Conservation (phyloP, 164 flowering plant species). For the Stephania cephalantha region DNA sequence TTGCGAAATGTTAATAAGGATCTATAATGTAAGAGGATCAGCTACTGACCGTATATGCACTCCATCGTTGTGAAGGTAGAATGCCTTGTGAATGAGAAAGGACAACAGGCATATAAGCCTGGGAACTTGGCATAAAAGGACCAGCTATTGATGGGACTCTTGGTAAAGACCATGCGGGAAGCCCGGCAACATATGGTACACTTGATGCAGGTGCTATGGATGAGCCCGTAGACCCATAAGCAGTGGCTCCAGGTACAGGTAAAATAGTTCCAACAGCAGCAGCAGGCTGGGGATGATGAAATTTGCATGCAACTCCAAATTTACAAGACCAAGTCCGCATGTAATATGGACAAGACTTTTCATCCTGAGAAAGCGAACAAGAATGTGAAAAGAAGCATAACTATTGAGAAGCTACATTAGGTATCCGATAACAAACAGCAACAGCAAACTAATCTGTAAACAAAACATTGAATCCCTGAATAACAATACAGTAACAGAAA, state of each 20-base stretch:
- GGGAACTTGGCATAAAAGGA: constrained; percentile 37
- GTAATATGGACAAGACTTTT: constrained; percentile 57
- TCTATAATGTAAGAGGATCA: neutral
- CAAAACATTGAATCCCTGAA: neutral
- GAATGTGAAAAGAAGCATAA: neutral
- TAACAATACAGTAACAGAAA: neutral
- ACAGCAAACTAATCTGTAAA: neutral
- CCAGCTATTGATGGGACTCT: constrained; percentile 40
- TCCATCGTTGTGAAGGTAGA: constrained; percentile 55
- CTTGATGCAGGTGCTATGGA: constrained; percentile 34
- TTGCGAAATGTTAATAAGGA: neutral
- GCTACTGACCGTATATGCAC: constrained; percentile 48
- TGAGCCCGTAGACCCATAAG: constrained; percentile 36
- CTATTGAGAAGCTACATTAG: neutral
- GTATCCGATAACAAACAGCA: neutral
- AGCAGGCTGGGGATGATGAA: constrained; percentile 63
- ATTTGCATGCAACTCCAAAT: constrained; percentile 79
- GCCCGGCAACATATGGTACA: constrained; percentile 34
- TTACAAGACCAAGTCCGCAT: constrained; percentile 66
- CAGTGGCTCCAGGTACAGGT: constrained; percentile 30
- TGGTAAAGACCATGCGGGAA: constrained; percentile 50
- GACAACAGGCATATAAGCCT: constrained; percentile 45
- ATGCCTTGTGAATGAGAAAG: constrained; percentile 50
- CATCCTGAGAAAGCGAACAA: constrained; percentile 38
- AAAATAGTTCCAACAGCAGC: constrained; percentile 24